phyloP scores from a whole-genome alignment of 352 stramenopile genomes.

The Globisporangium irregulare region DNA sequence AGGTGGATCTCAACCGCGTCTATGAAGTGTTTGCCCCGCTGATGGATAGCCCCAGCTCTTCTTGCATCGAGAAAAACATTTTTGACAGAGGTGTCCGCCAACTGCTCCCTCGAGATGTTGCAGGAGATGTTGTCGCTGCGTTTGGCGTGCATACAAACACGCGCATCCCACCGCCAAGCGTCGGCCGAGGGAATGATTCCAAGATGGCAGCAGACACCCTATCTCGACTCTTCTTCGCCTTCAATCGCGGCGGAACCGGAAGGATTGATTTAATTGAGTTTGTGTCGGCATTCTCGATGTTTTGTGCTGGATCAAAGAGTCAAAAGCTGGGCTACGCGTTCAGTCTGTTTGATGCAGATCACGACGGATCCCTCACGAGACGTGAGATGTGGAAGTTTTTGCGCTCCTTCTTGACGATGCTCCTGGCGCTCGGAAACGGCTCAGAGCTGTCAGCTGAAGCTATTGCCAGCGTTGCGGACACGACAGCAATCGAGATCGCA shows the following conservation, averaged over 20 bases:
- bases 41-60: conserved; percentile 45
- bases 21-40: conserved; percentile 76
- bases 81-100: conserved; percentile 73
- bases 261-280: conserved; percentile 90
- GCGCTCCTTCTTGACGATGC: conserved; percentile 92
- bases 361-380: conserved; percentile 87
- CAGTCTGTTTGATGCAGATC: conserved; percentile 89
- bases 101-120: conserved; percentile 54
- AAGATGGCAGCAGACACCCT: conserved; percentile 80
- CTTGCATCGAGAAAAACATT: conserved; percentile 76
- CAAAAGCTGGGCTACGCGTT: conserved; percentile 92
- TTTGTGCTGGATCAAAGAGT: conserved; percentile 95
- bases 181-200: conserved; percentile 59
- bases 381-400: conserved; percentile 92
- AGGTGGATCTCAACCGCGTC: conserved; percentile 60
- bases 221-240: conserved; percentile 81
- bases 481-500: conserved; percentile 77
- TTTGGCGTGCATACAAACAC: conserved; percentile 66
- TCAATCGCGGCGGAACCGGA: conserved; percentile 79
- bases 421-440: conserved; percentile 92
- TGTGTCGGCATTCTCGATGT: conserved; percentile 91
- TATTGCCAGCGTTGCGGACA: conserved; percentile 77
- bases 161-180: conserved; percentile 52
- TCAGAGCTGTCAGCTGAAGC: conserved; percentile 77
- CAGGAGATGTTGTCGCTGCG: conserved; percentile 45